Percentiles rank a stretch among this genome's conserved stretches.
Conservation (phyloP, 495 filamentous ascomycete species). For the Penicillium chermesinum region DNA sequence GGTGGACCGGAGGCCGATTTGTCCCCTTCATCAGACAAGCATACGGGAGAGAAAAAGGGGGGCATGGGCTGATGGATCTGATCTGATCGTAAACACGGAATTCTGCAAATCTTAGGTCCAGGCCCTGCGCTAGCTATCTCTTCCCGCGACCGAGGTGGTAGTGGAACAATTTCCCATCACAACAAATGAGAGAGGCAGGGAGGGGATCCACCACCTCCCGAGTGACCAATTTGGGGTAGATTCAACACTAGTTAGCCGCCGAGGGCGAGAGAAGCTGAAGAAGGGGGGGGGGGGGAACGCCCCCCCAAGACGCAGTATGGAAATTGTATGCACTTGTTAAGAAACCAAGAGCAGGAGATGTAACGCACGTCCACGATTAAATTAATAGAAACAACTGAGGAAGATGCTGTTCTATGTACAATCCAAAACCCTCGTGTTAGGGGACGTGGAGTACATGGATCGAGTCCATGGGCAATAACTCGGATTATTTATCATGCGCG, state of each 20-base stretch:
- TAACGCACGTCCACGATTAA: no score
- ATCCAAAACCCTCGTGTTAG: not conserved
- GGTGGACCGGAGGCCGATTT: no score
- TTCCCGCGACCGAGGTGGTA: not conserved
- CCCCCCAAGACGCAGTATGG: not conserved
- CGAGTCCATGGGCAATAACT: not conserved
- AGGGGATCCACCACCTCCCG: slow-evolving; percentile 97
- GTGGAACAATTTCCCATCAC: slow-evolving; percentile 44
- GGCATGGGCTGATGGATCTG: slow-evolving; percentile 7
- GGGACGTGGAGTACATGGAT: not conserved
- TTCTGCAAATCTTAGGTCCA: slow-evolving; percentile 16
- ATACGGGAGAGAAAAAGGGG: slow-evolving; percentile 9
- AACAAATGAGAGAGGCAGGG: slow-evolving; percentile 87
- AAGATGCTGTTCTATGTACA: no score
- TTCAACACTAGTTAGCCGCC: slow-evolving; percentile 60
- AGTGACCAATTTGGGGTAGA: slow-evolving; percentile 86
- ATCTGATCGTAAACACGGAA: slow-evolving; percentile 4
- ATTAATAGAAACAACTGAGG: no score
- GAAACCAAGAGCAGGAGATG: no score
- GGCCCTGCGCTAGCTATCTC: slow-evolving; percentile 13
- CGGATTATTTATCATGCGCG: not conserved
- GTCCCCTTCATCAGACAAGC: not conserved
- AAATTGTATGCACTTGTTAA: not conserved
- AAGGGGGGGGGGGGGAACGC: not conserved
- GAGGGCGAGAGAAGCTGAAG: slow-evolving; percentile 11